Evolutionary conservation across 495 filamentous ascomycete genomes (phyloP).

Genomic region (Echria macrotheca): DNA sequence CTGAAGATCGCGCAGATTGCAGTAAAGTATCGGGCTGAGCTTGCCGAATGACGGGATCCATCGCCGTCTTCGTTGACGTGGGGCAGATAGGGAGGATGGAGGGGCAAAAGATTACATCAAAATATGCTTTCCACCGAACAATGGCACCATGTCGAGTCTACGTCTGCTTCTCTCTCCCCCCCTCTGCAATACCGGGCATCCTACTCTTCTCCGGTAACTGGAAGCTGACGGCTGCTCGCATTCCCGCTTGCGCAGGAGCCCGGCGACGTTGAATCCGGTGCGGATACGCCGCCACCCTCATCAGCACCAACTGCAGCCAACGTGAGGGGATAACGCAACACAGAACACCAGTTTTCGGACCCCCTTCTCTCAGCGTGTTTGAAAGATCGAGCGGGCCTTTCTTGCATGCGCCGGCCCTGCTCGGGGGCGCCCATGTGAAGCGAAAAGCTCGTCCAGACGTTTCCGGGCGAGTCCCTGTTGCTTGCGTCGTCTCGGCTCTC

Average conservation of each 20-base stretch:
- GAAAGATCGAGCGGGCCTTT: too few relatives aligned
- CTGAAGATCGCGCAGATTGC: slow-evolving; percentile 5
- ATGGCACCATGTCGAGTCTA: neutral
- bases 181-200: too few relatives aligned
- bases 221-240: neutral
- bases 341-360: too few relatives aligned
- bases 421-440: too few relatives aligned
- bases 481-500: neutral
- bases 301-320: too few relatives aligned
- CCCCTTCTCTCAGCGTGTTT: too few relatives aligned
- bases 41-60: neutral
- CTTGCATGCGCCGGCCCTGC: too few relatives aligned
- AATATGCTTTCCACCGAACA: neutral
- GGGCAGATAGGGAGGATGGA: neutral
- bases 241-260: neutral
- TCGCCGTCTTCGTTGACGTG: slow-evolving; percentile 1
- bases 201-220: too few relatives aligned
- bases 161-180: too few relatives aligned
- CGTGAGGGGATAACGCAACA: too few relatives aligned
- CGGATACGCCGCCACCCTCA: too few relatives aligned
- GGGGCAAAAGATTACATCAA: neutral
- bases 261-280: too few relatives aligned
- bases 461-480: slow-evolving; percentile 1
- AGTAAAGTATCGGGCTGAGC: neutral
- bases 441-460: neutral